phyloP scores from a whole-genome alignment of 306 rosid species.

The Prunus fruticosa region DNA sequence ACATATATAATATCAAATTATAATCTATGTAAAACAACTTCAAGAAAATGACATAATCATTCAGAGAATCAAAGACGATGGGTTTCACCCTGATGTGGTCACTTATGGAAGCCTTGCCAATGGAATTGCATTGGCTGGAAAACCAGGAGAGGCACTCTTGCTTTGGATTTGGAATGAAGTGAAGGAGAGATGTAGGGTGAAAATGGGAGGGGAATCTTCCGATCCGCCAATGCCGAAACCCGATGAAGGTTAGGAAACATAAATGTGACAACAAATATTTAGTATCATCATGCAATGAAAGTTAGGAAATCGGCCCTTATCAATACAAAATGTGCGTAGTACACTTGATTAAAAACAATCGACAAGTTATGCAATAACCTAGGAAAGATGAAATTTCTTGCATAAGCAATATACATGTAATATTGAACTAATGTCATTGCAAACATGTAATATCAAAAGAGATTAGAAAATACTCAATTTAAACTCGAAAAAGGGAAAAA shows the following conservation, averaged over 20 bases:
- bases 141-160: constrained; percentile 89
- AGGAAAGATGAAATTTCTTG: no score
- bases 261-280: no score
- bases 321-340: no score
- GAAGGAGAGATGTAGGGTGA: constrained; percentile 68
- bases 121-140: constrained; percentile 79
- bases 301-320: no score
- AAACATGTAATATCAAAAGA: background rate
- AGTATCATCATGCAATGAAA: no score
- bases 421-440: background rate
- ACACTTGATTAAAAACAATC: no score
- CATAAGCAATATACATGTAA: no score
- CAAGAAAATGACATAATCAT: constrained; percentile 18
- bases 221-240: constrained; percentile 67
- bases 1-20: no score
- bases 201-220: constrained; percentile 29
- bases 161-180: constrained; percentile 77
- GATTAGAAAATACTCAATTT: no score
- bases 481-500: no score
- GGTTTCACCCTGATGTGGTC: constrained; percentile 71
- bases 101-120: constrained; percentile 87
- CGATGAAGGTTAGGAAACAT: constrained; percentile 50
- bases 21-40: no score
- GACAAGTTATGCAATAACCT: no score
- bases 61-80: constrained; percentile 72